Evolutionary conservation across 768 basidiomycete species (phyloP).

Genomic region (Butyriboletus loyo): DNA sequence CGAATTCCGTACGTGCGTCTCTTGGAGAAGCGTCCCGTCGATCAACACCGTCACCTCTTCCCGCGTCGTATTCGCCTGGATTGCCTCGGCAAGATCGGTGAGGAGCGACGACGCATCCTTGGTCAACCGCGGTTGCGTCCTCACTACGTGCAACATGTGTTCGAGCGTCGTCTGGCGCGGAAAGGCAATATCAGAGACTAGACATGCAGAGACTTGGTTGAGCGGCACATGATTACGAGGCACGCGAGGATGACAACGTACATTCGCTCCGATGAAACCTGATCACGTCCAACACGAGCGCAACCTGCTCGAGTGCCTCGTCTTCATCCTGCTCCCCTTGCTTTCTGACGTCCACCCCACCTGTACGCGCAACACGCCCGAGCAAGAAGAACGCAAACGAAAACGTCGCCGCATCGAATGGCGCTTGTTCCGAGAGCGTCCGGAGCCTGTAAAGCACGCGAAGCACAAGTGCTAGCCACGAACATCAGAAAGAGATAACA

Average conservation of each 20-base stretch:
- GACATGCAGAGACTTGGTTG: neutral
- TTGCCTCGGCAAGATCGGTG: slow-evolving; percentile 76
- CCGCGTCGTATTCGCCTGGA: slow-evolving; percentile 57
- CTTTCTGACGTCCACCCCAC: slow-evolving; percentile 54
- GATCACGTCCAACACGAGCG: slow-evolving; percentile 51
- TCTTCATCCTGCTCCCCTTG: slow-evolving; percentile 36
- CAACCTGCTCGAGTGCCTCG: slow-evolving; percentile 76
- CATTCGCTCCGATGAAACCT: slow-evolving; percentile 33
- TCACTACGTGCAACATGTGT: slow-evolving; percentile 68
- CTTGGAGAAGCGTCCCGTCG: slow-evolving; percentile 74
- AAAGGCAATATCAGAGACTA: slow-evolving; percentile 69
- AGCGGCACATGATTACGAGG: slow-evolving; percentile 2
- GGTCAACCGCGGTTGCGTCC: slow-evolving; percentile 72
- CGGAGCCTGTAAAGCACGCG: slow-evolving; percentile 85
- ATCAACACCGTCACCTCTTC: slow-evolving; percentile 69
- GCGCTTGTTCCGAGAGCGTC: slow-evolving; percentile 72
- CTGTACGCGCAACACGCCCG: slow-evolving; percentile 59
- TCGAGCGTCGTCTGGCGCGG: slow-evolving; percentile 71
- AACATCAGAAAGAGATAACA: neutral
- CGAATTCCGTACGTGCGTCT: slow-evolving; percentile 82
- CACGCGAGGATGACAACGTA: slow-evolving; percentile 2
- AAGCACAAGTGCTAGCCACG: slow-evolving; percentile 60
- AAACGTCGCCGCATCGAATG: slow-evolving; percentile 85
- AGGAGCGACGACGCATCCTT: slow-evolving; percentile 83
- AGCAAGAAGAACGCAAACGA: slow-evolving; percentile 78